Evolutionary conservation across 306 rosid species (phyloP).

Genomic region (Quercus wislizeni): DNA sequence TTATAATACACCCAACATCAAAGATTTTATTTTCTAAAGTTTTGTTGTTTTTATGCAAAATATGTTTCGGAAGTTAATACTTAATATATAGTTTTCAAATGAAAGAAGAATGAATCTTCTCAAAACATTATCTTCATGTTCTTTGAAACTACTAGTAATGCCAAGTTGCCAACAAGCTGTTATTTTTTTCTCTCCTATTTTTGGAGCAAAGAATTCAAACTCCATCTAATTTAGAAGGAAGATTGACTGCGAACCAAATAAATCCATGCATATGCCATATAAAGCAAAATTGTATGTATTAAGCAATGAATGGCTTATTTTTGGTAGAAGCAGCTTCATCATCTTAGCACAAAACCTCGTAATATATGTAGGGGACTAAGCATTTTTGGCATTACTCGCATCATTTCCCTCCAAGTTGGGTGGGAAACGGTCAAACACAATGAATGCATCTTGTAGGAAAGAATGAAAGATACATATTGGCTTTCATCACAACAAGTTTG

Average conservation of each 20-base stretch:
- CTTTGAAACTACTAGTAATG: too few relatives aligned
- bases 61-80: too few relatives aligned
- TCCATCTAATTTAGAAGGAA: too few relatives aligned
- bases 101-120: too few relatives aligned
- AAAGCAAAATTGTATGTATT: neutral
- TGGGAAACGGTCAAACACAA: neutral
- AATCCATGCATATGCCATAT: neutral
- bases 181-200: too few relatives aligned
- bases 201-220: too few relatives aligned
- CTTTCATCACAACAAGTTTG: neutral
- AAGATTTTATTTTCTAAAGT: too few relatives aligned
- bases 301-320: neutral
- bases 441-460: neutral
- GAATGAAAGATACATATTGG: neutral
- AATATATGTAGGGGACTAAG: neutral
- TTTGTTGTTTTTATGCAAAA: too few relatives aligned
- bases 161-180: too few relatives aligned
- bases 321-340: neutral
- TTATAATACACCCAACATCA: too few relatives aligned
- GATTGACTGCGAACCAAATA: neutral
- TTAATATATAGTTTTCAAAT: too few relatives aligned
- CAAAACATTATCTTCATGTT: too few relatives aligned
- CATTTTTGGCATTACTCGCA: neutral
- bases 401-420: conserved; percentile 12
- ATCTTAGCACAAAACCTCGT: neutral